Conservation (phyloP, 768 basidiomycete species). For the Tricholomella constricta region DNA sequence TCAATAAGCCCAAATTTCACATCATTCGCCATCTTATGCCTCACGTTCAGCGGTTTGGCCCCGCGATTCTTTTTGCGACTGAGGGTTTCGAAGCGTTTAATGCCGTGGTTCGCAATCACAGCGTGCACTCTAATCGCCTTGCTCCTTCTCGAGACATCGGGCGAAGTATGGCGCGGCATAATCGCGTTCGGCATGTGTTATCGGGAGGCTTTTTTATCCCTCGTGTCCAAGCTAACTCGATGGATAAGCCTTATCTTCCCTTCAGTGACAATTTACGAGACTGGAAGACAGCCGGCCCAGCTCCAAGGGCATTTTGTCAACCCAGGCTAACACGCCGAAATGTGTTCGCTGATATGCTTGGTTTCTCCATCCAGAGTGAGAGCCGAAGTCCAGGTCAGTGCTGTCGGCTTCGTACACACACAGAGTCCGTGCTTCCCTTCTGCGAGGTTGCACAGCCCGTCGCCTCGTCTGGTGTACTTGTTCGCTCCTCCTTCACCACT, state of each 20-base stretch:
- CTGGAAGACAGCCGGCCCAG: too few relatives aligned
- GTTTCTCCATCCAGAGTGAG: too few relatives aligned
- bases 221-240: not conserved
- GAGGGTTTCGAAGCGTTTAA: conserved; percentile 29
- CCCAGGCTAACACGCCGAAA: too few relatives aligned
- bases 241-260: not conserved
- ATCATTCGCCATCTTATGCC: conserved; percentile 30
- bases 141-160: conserved; percentile 27
- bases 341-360: too few relatives aligned
- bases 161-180: not conserved
- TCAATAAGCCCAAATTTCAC: conserved; percentile 41
- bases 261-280: not conserved
- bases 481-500: too few relatives aligned
- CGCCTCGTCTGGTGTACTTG: too few relatives aligned
- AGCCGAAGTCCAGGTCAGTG: too few relatives aligned
- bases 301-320: too few relatives aligned
- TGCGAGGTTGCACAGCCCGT: too few relatives aligned
- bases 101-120: conserved; percentile 20
- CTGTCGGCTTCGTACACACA: too few relatives aligned
- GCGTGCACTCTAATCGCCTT: conserved; percentile 25
- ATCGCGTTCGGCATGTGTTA: not conserved
- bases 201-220: not conserved
- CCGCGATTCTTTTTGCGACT: conserved; percentile 35
- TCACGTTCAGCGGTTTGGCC: conserved; percentile 34
- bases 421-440: too few relatives aligned